These are phyloP conservation scores for Trichosporon faecale DNA, from an alignment of 1,284 basidiomycete genomes.

Conservation along the genomic window DNA sequence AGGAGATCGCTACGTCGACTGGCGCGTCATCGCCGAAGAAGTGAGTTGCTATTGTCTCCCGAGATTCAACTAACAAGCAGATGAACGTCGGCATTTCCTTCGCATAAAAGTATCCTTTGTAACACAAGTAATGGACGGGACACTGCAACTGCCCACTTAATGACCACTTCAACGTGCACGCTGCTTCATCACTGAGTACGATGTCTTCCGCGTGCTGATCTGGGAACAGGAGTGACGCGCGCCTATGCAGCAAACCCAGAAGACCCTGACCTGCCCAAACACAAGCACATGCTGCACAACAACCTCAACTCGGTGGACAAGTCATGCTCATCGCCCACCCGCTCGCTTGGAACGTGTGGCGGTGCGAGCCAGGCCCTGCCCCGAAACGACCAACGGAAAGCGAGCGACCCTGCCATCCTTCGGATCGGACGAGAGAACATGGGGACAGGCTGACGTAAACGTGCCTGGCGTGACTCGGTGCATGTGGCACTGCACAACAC, in stretches of 20 bases:
- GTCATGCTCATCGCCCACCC: too few relatives aligned
- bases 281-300: not conserved
- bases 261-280: too few relatives aligned
- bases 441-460: not conserved
- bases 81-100: constrained; percentile 17
- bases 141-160: not conserved
- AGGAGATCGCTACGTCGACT: constrained; percentile 33
- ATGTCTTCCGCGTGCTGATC: not conserved
- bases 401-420: not conserved
- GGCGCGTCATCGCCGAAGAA: constrained; percentile 29
- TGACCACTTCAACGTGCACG: not conserved
- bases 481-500: not conserved
- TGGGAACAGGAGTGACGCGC: too few relatives aligned
- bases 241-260: not conserved
- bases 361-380: not conserved
- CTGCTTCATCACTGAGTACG: not conserved
- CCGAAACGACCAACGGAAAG: not conserved
- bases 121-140: not conserved
- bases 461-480: not conserved
- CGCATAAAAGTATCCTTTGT: constrained; percentile 3
- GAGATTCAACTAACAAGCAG: constrained; percentile 7
- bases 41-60: not conserved
- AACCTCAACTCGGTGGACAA: not conserved
- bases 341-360: too few relatives aligned
- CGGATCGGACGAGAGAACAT: not conserved